These are phyloP conservation scores for Gloeopeniophorella convolvens DNA, from an alignment of 768 basidiomycete species.

Conservation along the genomic window DNA sequence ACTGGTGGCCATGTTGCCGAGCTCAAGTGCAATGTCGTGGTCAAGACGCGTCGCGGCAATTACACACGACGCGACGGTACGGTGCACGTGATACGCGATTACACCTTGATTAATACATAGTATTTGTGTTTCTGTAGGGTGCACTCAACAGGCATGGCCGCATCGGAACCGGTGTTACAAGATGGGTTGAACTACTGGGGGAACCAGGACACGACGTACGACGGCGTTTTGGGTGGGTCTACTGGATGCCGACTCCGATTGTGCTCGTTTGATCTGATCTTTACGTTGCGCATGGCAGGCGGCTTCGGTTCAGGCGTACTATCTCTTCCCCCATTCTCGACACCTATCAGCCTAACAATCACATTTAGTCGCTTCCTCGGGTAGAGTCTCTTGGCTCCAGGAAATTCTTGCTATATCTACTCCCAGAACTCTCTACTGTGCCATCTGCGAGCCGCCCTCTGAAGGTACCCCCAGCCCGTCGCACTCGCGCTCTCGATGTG, in stretches of 20 bases:
- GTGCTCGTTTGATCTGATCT: not conserved
- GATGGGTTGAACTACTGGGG: constrained; percentile 87
- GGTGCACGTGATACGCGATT: not conserved
- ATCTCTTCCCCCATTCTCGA: constrained; percentile 19
- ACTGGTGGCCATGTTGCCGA: constrained; percentile 24
- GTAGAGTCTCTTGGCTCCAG: constrained; percentile 88
- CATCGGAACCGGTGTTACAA: constrained; percentile 47
- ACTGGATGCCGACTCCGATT: too few relatives aligned
- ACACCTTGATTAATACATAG: not conserved
- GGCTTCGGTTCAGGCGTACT: constrained; percentile 50
- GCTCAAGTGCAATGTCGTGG: too few relatives aligned
- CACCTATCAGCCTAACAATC: not conserved
- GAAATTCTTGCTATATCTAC: constrained; percentile 74
- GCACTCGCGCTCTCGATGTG: constrained; percentile 80
- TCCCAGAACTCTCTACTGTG: constrained; percentile 74
- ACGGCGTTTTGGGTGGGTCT: constrained; percentile 75
- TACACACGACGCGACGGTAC: too few relatives aligned
- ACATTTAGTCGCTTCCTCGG: constrained; percentile 72
- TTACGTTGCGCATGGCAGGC: constrained; percentile 26
- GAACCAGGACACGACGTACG: constrained; percentile 68
- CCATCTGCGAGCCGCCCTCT: constrained; percentile 63
- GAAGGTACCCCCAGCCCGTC: constrained; percentile 29
- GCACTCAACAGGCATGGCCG: too few relatives aligned
- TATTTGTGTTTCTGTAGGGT: too few relatives aligned
- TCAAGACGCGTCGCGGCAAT: too few relatives aligned